A percentile compares a stretch with the other conserved stretches of the same genome.
phyloP scores from a whole-genome alignment of 257 asterid species.

The Apocynum venetum region DNA sequence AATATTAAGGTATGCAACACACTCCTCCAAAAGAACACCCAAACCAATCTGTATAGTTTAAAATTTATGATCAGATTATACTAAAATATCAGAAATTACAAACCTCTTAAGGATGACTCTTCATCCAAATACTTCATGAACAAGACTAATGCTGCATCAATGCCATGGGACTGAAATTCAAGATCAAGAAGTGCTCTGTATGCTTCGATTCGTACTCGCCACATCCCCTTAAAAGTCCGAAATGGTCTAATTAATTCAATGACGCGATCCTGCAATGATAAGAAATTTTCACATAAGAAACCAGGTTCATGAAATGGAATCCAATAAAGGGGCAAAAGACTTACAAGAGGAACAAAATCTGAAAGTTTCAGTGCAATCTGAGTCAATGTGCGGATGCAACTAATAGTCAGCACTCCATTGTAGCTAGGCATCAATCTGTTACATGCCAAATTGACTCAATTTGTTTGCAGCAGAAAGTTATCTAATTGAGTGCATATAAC shows the following conservation, averaged over 20 bases:
- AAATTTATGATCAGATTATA: neutral
- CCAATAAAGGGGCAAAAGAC: constrained; percentile 24
- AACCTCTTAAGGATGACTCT: constrained; percentile 86
- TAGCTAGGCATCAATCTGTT: constrained; percentile 95
- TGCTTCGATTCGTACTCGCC: constrained; percentile 84
- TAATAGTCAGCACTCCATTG: constrained; percentile 82
- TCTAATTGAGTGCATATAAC: constrained; percentile 2
- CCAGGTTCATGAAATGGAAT: neutral
- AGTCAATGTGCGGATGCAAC: constrained; percentile 77
- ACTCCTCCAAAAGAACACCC: constrained; percentile 11
- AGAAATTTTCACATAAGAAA: constrained; percentile 21
- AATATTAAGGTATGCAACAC: constrained; percentile 7
- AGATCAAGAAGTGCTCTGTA: constrained; percentile 86
- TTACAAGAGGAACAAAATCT: constrained; percentile 78
- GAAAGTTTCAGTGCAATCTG: constrained; percentile 87
- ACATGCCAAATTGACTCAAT: constrained; percentile 16
- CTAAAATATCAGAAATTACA: constrained; percentile 1
- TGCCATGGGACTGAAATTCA: constrained; percentile 75
- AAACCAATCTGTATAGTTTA: neutral
- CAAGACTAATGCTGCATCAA: constrained; percentile 66
- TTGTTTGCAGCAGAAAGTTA: constrained; percentile 9
- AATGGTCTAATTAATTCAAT: constrained; percentile 68
- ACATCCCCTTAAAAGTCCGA: constrained; percentile 42
- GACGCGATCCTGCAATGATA: constrained; percentile 59
- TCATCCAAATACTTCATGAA: constrained; percentile 64